phyloP scores from a whole-genome alignment of 2,329 filamentous ascomycete genomes.

The Byssoonygena ceratinophila region DNA sequence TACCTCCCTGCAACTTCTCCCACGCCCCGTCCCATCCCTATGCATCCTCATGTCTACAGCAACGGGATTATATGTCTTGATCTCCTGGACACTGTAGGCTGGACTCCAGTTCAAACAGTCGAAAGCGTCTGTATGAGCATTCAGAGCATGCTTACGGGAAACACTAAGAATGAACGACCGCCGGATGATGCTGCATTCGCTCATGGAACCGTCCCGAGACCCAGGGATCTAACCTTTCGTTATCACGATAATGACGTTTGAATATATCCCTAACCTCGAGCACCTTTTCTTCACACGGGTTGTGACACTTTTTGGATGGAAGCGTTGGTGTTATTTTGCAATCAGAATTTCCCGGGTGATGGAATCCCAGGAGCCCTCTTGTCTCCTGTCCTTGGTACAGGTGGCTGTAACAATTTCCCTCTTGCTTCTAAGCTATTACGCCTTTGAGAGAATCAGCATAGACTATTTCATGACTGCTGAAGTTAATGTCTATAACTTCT shows the following conservation, averaged over 20 bases:
- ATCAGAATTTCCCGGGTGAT: not conserved
- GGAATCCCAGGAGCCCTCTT: not conserved
- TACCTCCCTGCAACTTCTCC: conserved; percentile 39
- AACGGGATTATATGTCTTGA: conserved; percentile 99
- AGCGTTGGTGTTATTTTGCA: not conserved
- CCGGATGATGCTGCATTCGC: conserved; percentile 87
- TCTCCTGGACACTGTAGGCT: conserved; percentile 74
- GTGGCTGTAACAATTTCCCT: not conserved
- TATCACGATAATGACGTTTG: conserved; percentile 65
- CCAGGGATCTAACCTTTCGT: conserved; percentile 81
- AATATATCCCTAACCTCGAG: too few relatives aligned
- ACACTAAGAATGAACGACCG: conserved; percentile 80
- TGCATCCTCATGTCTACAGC: conserved; percentile 95
- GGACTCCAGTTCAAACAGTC: conserved; percentile 94
- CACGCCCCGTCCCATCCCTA: conserved; percentile 57
- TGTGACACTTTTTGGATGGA: not conserved
- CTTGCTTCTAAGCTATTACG: not conserved
- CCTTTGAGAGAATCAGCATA: not conserved
- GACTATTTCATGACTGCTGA: not conserved
- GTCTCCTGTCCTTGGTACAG: not conserved
- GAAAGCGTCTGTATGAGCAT: conserved; percentile 95
- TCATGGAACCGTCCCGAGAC: conserved; percentile 62
- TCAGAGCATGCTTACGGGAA: conserved; percentile 96
- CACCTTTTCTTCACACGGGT: not conserved
- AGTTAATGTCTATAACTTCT: not conserved